Base-by-base conservation (phyloP, 176 grass and related monocot species). In the Triticum dicoccoides region DNA sequence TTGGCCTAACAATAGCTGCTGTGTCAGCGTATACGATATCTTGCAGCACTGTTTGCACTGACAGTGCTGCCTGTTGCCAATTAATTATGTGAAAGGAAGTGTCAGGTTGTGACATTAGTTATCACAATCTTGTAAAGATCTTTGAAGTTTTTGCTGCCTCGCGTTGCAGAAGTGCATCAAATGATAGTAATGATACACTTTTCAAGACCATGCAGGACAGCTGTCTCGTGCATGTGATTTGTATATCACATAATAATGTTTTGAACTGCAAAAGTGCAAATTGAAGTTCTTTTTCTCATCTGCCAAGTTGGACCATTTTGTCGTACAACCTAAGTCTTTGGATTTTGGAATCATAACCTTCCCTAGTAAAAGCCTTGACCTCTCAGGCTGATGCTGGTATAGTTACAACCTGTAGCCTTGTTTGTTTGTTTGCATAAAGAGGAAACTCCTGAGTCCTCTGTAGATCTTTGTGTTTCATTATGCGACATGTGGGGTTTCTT, bases 221-320 rank as follows among this genome's bases (percentile, higher is more conserved):
- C 13, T 75, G 56, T 59, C 56, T 59, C 56, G 7, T 59, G 42
- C 72, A 76, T 76, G 73, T 76, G 44, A 75, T 29, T 75, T 51
- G 14, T 10, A 47, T n/a, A 27, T 27, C 42, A 75, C 8, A 45
- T 29, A 75, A 29, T 17, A 76, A 76, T 32, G 49, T 76, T 27
- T n/a, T 87, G 70, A 62, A 78, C 76, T 81, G 61, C 86, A 68
- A 44, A 76, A 77, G 58, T 68, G 58, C 85, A 76, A 47, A 64
- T 77, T 84, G 69, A 35, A 41, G 44, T 76, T 62, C 67, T 0
- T 84, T 80, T 73, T 76, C 68, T 51, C 24, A 75, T 90, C 63
- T 84, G 42, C 44, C 75, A 73, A 65, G 81, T 70, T 65, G 81
- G 37, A 56, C 6, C n/a, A 64, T 73, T 64, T 90, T 90, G 51